These are phyloP conservation scores for Microdochium trichocladiopsis DNA, from an alignment of 2,329 filamentous ascomycete species.

Conservation along the genomic window DNA sequence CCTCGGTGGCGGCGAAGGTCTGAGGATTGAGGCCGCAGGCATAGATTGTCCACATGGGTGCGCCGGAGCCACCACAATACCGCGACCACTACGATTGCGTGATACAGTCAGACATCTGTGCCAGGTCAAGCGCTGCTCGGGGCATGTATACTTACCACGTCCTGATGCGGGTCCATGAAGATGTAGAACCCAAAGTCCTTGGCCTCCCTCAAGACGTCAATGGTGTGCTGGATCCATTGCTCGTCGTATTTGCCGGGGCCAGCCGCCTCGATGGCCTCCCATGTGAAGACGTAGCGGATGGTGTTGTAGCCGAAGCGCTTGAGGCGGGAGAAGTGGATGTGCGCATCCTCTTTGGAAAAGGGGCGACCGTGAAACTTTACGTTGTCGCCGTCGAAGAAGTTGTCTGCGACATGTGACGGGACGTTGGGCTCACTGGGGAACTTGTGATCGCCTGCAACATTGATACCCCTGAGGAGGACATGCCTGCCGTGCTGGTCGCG, in stretches of 20 bases:
- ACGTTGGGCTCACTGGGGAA: slow-evolving; percentile 74
- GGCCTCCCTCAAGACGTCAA: slow-evolving; percentile 73
- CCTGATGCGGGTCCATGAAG: slow-evolving; percentile 98
- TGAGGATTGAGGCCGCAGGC: slow-evolving; percentile 86
- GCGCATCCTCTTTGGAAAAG: slow-evolving; percentile 76
- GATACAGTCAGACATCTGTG: slow-evolving; percentile 16
- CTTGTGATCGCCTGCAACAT: slow-evolving; percentile 86
- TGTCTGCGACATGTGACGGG: slow-evolving; percentile 68
- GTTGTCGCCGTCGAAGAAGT: slow-evolving; percentile 89
- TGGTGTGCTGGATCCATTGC: slow-evolving; percentile 85
- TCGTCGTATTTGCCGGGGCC: slow-evolving; percentile 92
- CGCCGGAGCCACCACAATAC: slow-evolving; percentile 88
- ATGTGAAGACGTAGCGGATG: slow-evolving; percentile 94
- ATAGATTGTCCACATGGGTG: slow-evolving; percentile 96
- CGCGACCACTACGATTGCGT: slow-evolving; percentile 66
- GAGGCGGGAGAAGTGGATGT: slow-evolving; percentile 77
- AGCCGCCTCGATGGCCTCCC: slow-evolving; percentile 94
- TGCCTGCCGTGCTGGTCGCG: slow-evolving; percentile 76
- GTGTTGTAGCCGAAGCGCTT: slow-evolving; percentile 92
- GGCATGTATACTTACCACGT: slow-evolving; percentile 59
- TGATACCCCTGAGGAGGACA: slow-evolving; percentile 87
- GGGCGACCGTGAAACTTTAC: slow-evolving; percentile 85
- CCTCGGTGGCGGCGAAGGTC: slow-evolving; percentile 79
- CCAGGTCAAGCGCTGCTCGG: background rate
- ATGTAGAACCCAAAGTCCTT: slow-evolving; percentile 91